Evolutionary conservation across 2,329 filamentous ascomycete genomes (phyloP).

Genomic region (Fusarium agapanthi): DNA sequence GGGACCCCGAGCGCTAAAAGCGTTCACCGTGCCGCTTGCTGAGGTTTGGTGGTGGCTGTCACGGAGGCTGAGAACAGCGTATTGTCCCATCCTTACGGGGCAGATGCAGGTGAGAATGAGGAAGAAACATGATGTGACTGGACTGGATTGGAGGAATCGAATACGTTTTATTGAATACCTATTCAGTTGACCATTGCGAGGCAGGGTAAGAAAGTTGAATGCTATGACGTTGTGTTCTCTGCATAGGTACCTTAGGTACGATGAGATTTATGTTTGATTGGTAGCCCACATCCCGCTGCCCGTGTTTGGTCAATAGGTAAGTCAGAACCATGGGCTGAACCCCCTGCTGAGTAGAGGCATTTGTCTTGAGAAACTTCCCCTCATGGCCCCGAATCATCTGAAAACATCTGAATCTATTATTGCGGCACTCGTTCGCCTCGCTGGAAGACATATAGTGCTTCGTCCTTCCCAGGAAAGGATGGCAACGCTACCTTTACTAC

Average conservation of each 20-base stretch:
- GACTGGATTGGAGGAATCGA: background rate
- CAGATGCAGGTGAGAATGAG: conserved; percentile 3
- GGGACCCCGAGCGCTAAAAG: conserved; percentile 37
- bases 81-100: conserved; percentile 14
- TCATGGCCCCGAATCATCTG: background rate
- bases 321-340: background rate
- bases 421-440: conserved; percentile 52
- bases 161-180: background rate
- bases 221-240: background rate
- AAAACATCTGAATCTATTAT: conserved; percentile 6
- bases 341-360: background rate
- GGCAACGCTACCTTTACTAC: conserved; percentile 73
- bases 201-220: background rate
- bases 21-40: conserved; percentile 35
- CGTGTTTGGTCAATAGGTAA: background rate
- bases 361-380: background rate
- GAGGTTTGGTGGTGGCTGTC: conserved; percentile 23
- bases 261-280: background rate
- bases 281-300: background rate
- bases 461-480: conserved; percentile 80
- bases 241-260: background rate
- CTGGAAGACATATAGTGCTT: conserved; percentile 75
- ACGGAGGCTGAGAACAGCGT: conserved; percentile 28
- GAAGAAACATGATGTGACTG: background rate
- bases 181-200: conserved; percentile 1